Conservation (phyloP, 176 grass and related monocot species). For the Hyparrhenia diplandra region DNA sequence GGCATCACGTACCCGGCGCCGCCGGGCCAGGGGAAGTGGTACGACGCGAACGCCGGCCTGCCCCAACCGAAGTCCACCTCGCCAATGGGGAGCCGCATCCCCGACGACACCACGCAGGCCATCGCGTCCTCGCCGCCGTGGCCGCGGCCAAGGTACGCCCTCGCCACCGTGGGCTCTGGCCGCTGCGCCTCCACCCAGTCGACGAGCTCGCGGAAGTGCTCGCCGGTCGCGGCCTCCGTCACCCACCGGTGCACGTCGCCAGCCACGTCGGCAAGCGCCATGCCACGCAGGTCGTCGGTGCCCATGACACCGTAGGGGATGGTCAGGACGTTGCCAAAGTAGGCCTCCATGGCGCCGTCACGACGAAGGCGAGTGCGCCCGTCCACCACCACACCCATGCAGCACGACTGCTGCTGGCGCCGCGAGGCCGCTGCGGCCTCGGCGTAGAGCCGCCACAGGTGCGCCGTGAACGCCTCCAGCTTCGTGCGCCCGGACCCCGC, state of each 20-base stretch:
- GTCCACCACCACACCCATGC: slow-evolving; percentile 72
- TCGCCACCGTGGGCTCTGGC: slow-evolving; percentile 37
- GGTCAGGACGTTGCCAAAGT: slow-evolving; percentile 75
- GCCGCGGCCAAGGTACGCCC: slow-evolving; percentile 29
- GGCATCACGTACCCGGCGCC: slow-evolving; percentile 61
- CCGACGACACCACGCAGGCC: slow-evolving; percentile 60
- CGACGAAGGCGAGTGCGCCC: slow-evolving; percentile 41
- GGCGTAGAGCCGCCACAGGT: slow-evolving; percentile 58
- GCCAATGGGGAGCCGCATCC: slow-evolving; percentile 32
- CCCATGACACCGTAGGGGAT: slow-evolving; percentile 45
- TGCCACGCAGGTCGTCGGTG: not conserved
- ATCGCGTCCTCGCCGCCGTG: not conserved
- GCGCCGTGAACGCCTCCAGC: slow-evolving; percentile 60
- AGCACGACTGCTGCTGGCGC: slow-evolving; percentile 17
- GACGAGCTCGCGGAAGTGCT: slow-evolving; percentile 51
- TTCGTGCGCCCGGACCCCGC: slow-evolving; percentile 41
- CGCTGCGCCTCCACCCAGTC: slow-evolving; percentile 55
- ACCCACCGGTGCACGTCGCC: slow-evolving; percentile 56
- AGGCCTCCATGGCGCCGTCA: slow-evolving; percentile 24
- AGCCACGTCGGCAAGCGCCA: slow-evolving; percentile 48
- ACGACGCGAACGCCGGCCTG: slow-evolving; percentile 47
- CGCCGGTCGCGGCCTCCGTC: slow-evolving; percentile 26
- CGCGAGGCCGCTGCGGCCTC: slow-evolving; percentile 22
- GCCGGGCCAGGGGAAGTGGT: slow-evolving; percentile 56
- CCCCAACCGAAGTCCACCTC: slow-evolving; percentile 62